phyloP scores from a whole-genome alignment of 371 early-diverging fungal species.

The Zychaea mexicana region DNA sequence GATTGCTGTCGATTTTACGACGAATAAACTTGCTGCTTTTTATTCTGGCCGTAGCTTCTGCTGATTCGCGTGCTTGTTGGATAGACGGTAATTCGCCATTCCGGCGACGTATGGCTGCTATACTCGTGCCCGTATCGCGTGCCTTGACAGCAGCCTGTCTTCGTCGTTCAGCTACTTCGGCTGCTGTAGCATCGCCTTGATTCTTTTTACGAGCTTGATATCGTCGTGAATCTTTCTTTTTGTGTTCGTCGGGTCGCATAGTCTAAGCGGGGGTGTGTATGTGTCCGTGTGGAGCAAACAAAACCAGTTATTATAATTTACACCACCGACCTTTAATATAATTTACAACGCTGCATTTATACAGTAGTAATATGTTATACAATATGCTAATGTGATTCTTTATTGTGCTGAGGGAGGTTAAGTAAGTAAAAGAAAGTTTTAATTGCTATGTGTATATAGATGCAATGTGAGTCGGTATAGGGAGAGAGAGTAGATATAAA shows the following conservation, averaged over 20 bases:
- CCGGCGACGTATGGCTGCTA: constrained; percentile 43
- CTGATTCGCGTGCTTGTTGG: constrained; percentile 11
- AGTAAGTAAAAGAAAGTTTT: no score
- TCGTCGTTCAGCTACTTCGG: constrained; percentile 39
- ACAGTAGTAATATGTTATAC: no score
- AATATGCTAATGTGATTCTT: no score
- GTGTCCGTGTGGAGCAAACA: no score
- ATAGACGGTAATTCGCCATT: constrained; percentile 35
- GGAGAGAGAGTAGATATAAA: no score
- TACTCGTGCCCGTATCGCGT: constrained; percentile 34
- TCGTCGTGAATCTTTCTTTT: constrained; percentile 44
- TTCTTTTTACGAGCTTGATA: constrained; percentile 45
- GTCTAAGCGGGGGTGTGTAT: no score
- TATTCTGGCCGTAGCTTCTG: constrained; percentile 10
- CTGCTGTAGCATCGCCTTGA: constrained; percentile 41
- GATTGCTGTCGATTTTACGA: constrained; percentile 37
- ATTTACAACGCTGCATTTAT: no score
- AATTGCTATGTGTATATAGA: no score
- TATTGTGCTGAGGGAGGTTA: no score
- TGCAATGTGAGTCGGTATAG: no score
- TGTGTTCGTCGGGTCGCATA: constrained; percentile 55
- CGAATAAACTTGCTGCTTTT: constrained; percentile 22
- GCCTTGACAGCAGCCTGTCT: constrained; percentile 27
- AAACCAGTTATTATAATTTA: no score
- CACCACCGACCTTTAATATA: no score